Base-by-base conservation (phyloP, 768 basidiomycete genomes). In the Mycena olivaceomarginata region DNA sequence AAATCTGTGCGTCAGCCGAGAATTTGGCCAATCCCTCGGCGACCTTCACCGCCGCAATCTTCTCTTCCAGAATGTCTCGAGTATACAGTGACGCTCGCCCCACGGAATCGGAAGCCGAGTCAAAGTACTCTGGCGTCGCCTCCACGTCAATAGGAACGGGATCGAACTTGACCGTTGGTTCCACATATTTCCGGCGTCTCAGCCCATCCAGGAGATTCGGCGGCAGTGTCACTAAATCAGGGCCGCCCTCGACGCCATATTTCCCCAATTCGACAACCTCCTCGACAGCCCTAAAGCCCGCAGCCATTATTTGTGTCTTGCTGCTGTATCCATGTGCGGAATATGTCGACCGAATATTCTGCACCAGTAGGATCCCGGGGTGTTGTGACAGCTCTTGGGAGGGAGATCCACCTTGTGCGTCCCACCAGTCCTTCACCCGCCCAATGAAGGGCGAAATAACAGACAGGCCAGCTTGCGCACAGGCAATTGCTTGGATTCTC, bases 391-490 rank as follows among this genome's bases (percentile, higher is more conserved):
- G 73, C 74, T 67, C 70, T 25, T 57, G 56, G 48, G 65, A 74
- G 53, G 31, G 70, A 25, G 48, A 71, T 74, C 18, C 39, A 37
- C 51, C 74, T 22, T 71, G 78, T 9, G 82, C 82, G 25, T 82
- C 79, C 83, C 84, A 87, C 85, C 86, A 87, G 74, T 86, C 86
- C 78, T 85, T 85, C 53, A 87, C 86, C 31, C 86, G 81, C n/a
- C 86, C 86, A 12, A 87, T 82, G 80, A 87, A 87, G 1, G 85
- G 85, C 2, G 85, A 87, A 31, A 87, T 82, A 22, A 87, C 85
- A 0, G 83, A 72, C 13, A 83, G 78, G 10, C 85, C 83, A 0
- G 87, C 86, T 67, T 87, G 84, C 0, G 86, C 87, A 37, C 85
- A 87, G 20, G 86, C 87, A 25, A 84, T 67, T 9, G 87, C 87